phyloP scores from a whole-genome alignment of 2,329 filamentous ascomycete species.

The Penicillium sp. region DNA sequence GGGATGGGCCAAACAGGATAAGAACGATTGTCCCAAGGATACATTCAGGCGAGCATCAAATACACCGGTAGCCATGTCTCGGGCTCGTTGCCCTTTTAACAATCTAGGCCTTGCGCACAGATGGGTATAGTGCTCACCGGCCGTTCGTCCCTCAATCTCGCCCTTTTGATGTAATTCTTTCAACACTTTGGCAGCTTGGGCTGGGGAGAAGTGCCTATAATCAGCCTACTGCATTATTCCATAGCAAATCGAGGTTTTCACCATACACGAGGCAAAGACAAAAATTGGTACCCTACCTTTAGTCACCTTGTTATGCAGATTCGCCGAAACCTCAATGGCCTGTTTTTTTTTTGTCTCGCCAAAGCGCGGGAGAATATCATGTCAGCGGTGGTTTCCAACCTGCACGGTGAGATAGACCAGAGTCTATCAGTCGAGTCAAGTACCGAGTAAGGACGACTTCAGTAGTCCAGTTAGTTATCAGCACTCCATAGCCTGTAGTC shows the following conservation, averaged over 20 bases:
- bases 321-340: slow-evolving; percentile 55
- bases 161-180: slow-evolving; percentile 58
- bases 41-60: no score
- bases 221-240: not conserved
- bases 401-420: no score
- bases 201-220: slow-evolving; percentile 16
- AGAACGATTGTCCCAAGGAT: not conserved
- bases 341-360: slow-evolving; percentile 10
- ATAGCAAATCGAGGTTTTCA: no score
- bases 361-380: not conserved
- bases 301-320: slow-evolving; percentile 56
- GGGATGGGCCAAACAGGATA: not conserved
- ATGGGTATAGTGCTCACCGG: slow-evolving; percentile 38
- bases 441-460: slow-evolving; percentile 51
- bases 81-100: no score
- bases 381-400: not conserved
- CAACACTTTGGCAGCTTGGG: slow-evolving; percentile 54
- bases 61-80: no score
- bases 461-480: not conserved
- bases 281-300: slow-evolving; percentile 39
- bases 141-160: slow-evolving; percentile 52
- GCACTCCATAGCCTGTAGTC: no score
- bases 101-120: not conserved
- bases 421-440: slow-evolving; percentile 6
- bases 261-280: not conserved